Conservation (phyloP, 176 grass and related monocot genomes). For the Alloteropsis semialata region DNA sequence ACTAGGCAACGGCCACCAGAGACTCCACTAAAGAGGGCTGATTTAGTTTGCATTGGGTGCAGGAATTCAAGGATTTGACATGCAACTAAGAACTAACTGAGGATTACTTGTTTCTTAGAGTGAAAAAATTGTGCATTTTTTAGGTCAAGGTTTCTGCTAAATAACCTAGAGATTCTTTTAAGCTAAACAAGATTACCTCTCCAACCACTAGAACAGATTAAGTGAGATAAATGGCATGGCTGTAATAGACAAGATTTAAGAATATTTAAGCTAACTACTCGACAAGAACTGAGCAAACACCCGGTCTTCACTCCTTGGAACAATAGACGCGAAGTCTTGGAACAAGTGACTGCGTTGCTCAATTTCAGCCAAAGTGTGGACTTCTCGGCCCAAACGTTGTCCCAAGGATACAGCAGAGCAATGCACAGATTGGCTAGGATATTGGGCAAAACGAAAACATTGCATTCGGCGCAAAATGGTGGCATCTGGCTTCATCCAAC, state of each 20-base stretch:
- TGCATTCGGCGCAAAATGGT: background rate
- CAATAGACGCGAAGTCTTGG: background rate
- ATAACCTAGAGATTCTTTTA: background rate
- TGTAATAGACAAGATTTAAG: background rate
- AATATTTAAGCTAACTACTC: background rate
- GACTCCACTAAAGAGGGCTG: conserved; percentile 13
- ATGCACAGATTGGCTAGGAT: background rate
- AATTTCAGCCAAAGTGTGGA: background rate
- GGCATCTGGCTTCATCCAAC: background rate
- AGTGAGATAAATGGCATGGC: background rate
- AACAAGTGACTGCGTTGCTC: background rate
- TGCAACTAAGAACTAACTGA: background rate
- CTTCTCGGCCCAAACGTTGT: no score
- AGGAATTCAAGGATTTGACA: background rate
- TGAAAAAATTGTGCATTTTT: background rate
- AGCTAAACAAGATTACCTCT: background rate
- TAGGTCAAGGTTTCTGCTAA: background rate
- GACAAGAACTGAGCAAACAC: background rate
- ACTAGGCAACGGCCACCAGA: conserved; percentile 19
- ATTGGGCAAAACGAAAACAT: background rate
- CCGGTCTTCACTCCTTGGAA: background rate
- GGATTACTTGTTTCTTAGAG: background rate
- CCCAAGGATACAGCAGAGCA: background rate
- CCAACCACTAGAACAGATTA: background rate
- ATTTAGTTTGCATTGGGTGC: conserved; percentile 28